These are phyloP conservation scores for Capillidium rhysosporum DNA, from an alignment of 371 early-diverging fungal species.

Conservation along the genomic window DNA sequence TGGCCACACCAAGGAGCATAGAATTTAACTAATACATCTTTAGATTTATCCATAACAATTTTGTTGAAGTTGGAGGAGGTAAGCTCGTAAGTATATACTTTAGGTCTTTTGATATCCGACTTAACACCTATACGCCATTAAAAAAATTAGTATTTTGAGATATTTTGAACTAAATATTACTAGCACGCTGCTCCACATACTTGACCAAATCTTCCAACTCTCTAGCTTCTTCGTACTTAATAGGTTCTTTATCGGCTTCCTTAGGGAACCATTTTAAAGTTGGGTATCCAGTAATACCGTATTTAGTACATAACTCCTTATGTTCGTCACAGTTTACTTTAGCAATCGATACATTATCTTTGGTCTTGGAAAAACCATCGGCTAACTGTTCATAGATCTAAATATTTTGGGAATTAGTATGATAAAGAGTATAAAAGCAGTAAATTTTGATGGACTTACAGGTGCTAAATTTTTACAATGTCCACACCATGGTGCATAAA, in stretches of 20 bases:
- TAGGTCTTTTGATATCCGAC: background rate
- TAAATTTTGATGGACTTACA: too few species aligned
- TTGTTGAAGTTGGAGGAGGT: constrained; percentile 9
- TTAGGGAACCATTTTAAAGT: constrained; percentile 88
- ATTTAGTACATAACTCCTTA: constrained; percentile 49
- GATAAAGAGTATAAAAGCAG: background rate
- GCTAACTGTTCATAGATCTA: constrained; percentile 59
- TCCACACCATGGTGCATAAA: constrained; percentile 76
- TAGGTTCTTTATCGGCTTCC: constrained; percentile 41
- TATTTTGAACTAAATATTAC: constrained; percentile 11
- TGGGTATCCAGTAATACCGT: constrained; percentile 66
- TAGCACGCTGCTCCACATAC: constrained; percentile 63
- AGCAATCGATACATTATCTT: constrained; percentile 62
- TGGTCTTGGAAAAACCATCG: constrained; percentile 39
- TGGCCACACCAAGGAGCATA: constrained; percentile 82
- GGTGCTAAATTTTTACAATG: constrained; percentile 81
- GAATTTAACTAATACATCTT: constrained; percentile 43
- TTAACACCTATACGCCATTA: too few species aligned
- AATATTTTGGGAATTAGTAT: background rate
- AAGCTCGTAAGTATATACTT: constrained; percentile 2
- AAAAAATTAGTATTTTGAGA: background rate
- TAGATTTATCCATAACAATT: constrained; percentile 13
- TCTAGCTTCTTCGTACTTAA: constrained; percentile 64
- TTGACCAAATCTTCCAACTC: constrained; percentile 47
- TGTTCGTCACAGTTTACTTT: constrained; percentile 78